Evolutionary conservation across 371 early-diverging fungal species (phyloP).

Genomic region (Mucor mucedo): DNA sequence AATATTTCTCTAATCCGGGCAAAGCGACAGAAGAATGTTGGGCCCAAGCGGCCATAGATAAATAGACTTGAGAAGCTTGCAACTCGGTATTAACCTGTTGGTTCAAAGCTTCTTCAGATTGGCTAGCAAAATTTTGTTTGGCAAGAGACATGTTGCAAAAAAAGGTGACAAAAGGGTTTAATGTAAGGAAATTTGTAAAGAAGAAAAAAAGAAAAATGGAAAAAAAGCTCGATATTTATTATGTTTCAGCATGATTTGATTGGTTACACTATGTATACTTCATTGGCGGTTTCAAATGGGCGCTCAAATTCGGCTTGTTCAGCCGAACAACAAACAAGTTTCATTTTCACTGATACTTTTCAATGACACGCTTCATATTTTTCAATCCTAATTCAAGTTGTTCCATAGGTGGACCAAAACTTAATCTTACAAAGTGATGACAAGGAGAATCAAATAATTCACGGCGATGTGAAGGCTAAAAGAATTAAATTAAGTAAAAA

Average conservation of each 20-base stretch:
- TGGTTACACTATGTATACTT: conserved; percentile 14
- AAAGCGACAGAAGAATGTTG: conserved; percentile 58
- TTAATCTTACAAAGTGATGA: conserved; percentile 56
- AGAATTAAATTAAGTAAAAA: neutral
- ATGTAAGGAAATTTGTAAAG: conserved; percentile 25
- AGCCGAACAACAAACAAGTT: neutral
- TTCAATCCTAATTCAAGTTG: conserved; percentile 47
- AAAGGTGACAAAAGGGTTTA: conserved; percentile 7
- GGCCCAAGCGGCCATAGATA: conserved; percentile 65
- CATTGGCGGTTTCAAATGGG: neutral
- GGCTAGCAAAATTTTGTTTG: conserved; percentile 70
- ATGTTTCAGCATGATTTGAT: conserved; percentile 23
- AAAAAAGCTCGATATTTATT: conserved; percentile 10
- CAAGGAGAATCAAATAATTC: conserved; percentile 60
- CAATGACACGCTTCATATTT: conserved; percentile 25
- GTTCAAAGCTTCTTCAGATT: conserved; percentile 71
- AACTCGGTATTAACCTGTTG: conserved; percentile 68
- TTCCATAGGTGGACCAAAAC: conserved; percentile 58
- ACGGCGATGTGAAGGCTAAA: conserved; percentile 54
- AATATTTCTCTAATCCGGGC: conserved; percentile 69
- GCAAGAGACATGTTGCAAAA: conserved; percentile 57
- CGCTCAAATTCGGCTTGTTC: neutral
- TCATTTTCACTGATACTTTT: conserved; percentile 13
- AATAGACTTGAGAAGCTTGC: conserved; percentile 63
- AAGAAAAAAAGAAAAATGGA: conserved; percentile 21